Evolutionary conservation across 169 alveolate species (phyloP), one percentile per base, ranked within the genome.

Genomic region (Cryptosporidium bovis): DNA sequence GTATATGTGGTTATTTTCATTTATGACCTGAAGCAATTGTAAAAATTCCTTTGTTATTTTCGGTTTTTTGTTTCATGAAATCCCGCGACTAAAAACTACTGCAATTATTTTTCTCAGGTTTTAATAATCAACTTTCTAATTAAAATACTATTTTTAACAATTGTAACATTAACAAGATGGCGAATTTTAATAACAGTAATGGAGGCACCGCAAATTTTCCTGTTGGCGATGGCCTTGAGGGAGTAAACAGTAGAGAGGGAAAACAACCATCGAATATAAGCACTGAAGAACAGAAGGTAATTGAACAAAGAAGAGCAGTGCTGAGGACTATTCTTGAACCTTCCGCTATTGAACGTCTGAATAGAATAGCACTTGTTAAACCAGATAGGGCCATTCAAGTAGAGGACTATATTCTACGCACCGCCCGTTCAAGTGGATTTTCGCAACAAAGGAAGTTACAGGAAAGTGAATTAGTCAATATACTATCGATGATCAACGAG

Each of bases 321-420:
- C 31, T 77, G 51, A 56, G 87, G 40, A 64, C 87, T 18, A 60
- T 77, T 16, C 48, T 77, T 18, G 87, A 77, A 77, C 58, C 58
- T 34, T 27, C 56, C 20, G 62, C 87, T 50, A 60, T 62, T n/a
- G 87, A 77, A 40, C 31, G 87, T n/a, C 50, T 77, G 13, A 56
- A 60, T 46, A 56, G 87, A 77, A 62, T 77, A 12, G 87, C 87
- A 24, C 64, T 77, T 8, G 87, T 77, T 34, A 77, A 56, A 16
- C 87, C 87, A n/a, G 87, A 77, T 16, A 77, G 64, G 18, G 87
- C 40, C n/a, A 16, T 40, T 3, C 71, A 60, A 44, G 56, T 77
- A 29, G 87, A 77, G n/a, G 87, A 77, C 16, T 62, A 77, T 77
- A 77, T 77, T 20, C 27, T 77, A 31, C 16, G 71, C 2, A 60